Percentiles rank a stretch among this genome's conserved stretches.
Evolutionary conservation across 2,329 filamentous ascomycete species (phyloP).

Genomic region (Cladosporium austrohemisphaericum): DNA sequence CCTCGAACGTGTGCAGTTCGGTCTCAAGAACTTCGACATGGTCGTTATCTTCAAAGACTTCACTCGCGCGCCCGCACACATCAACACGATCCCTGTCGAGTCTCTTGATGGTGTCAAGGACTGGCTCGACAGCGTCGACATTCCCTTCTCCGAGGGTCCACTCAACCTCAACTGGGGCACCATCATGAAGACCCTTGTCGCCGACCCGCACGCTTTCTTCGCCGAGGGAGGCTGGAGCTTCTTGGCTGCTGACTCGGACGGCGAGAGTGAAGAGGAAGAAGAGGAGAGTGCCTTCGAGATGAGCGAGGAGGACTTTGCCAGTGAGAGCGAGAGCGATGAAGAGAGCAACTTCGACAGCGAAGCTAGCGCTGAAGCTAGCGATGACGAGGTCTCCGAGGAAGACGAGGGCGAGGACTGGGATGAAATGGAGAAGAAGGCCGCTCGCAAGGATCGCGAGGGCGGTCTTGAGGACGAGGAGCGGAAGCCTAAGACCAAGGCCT

Average conservation of each 20-base stretch:
- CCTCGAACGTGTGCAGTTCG: conserved; percentile 90
- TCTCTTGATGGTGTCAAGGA: conserved; percentile 94
- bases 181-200: conserved; percentile 98
- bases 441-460: conserved; percentile 58
- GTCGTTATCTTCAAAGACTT: conserved; percentile 99
- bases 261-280: conserved; percentile 70
- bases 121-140: conserved; percentile 93
- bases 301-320: conserved; percentile 73
- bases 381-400: conserved; percentile 56
- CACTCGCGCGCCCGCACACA: conserved; percentile 79
- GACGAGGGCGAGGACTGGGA: conserved; percentile 92
- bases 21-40: conserved; percentile 97
- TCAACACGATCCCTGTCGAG: conserved; percentile 98
- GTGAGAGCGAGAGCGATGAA: conserved; percentile 77
- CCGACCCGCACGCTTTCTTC: conserved; percentile 93
- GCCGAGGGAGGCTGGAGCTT: conserved; percentile 93
- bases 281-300: conserved; percentile 90
- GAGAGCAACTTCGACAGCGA: conserved; percentile 94
- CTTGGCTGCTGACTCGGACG: conserved; percentile 81
- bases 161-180: conserved; percentile 98
- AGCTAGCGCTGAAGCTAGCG: conserved; percentile 74
- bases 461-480: conserved; percentile 53
- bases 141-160: conserved; percentile 88
- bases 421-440: conserved; percentile 82
- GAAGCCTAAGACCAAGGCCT: conserved; percentile 75